Base-by-base conservation (phyloP, 495 filamentous ascomycete species). In the Daldinia childiae region DNA sequence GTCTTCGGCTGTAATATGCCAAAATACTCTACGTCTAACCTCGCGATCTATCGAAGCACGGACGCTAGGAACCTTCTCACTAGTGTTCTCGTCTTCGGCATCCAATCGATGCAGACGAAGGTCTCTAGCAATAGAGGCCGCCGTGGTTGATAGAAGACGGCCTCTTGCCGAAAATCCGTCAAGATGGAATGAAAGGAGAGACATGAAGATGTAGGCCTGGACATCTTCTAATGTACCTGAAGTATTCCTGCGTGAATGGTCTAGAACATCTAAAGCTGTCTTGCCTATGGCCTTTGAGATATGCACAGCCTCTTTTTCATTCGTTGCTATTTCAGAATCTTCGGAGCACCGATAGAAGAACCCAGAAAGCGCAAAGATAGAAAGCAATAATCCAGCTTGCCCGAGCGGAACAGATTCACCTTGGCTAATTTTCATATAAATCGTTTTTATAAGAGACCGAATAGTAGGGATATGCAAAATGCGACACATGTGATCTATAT, bases 61-160 rank as follows among this genome's bases (percentile, higher is more conserved):
- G 52, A 66, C 56, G 11, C 76, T 73, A 14, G 64, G 66, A 12
- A 74, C 60, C 19, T 48, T 24, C 17, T 24, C 17, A 12, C 3
- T 3, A 24, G 43, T 19, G 8, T 21, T 4, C 21, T 14, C 58
- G 57, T 29, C 50, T 45, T 29, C 54, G 41, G 71, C 73, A 67
- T 87, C 85, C n/a, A 83, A 61, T 15, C 76, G 62, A 64, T 86
- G 82, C n/a, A 86, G 74, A n/a, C 80, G 75, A 61, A 87, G 79
- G 30, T 78, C 79, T 34, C 74, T 81, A 1, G 81, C 82, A 24
- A 75, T 58, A 19, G 73, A 58, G 27, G 54, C 50, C 45, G 73
- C 73, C 14, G 45, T 52, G 6, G 56, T 61, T 51, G 58, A 66
- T 58, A 75, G 45, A 58, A 73, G 36, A 48, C 73, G 73, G 17